Percentiles rank a stretch among this genome's conserved stretches.
Conservation (phyloP, 1,284 basidiomycete genomes). For the Trametes versicolor region DNA sequence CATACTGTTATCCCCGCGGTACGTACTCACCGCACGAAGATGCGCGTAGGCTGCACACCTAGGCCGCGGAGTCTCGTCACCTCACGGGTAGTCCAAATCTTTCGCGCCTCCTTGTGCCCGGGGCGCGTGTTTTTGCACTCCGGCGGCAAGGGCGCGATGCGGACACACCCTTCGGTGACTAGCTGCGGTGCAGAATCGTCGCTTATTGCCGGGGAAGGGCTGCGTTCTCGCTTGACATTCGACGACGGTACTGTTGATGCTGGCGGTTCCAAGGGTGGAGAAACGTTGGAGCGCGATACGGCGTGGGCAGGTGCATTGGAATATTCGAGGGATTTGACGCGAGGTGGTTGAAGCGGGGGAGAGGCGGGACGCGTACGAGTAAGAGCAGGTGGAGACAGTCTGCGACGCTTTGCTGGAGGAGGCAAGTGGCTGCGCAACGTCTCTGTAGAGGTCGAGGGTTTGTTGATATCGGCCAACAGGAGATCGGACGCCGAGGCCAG, state of each 20-base stretch:
- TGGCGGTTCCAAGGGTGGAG: background rate
- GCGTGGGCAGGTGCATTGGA: background rate
- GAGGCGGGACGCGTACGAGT: background rate
- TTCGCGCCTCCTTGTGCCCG: conserved; percentile 34
- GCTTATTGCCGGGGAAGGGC: conserved; percentile 34
- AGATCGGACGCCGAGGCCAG: conserved; percentile 17
- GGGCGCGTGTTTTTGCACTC: conserved; percentile 32
- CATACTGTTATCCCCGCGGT: too few species aligned
- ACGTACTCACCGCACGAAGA: conserved; percentile 38
- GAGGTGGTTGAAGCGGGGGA: too few species aligned
- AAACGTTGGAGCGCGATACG: background rate
- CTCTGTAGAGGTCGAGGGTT: background rate
- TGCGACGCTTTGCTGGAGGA: conserved; percentile 12
- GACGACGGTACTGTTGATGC: background rate
- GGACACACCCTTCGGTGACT: conserved; percentile 38
- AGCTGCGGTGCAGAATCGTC: conserved; percentile 12
- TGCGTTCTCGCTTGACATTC: conserved; percentile 42
- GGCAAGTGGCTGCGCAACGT: background rate
- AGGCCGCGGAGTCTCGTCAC: conserved; percentile 29
- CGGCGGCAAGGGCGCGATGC: conserved; percentile 38
- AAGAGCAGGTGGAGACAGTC: background rate
- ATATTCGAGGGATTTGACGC: background rate
- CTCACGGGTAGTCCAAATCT: conserved; percentile 33
- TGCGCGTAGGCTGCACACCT: conserved; percentile 32
- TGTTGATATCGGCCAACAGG: conserved; percentile 10